Base-by-base conservation (phyloP, 2,329 filamentous ascomycete genomes). In the Diplocarpon rosae region DNA sequence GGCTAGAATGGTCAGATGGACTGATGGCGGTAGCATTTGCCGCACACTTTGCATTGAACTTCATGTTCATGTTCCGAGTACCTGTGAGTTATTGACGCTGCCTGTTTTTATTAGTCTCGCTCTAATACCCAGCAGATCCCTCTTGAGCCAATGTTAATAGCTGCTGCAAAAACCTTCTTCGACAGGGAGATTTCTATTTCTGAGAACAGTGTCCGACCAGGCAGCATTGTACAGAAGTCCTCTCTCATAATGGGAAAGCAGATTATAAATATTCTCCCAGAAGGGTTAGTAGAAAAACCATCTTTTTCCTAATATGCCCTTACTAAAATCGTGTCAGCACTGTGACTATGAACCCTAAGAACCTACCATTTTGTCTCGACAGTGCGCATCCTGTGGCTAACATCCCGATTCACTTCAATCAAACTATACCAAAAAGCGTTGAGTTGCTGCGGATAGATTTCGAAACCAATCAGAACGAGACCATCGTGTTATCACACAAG, bases 241-340 rank as follows among this genome's bases (percentile, higher is more conserved):
- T 95, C 89, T 16, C 74, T 96, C 59, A 96, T 98, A 52, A 75
- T 95, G 66, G 92, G 92, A 59, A 92, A 88, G 63, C 89, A 96
- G 67, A 94, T 95, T 56, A 90, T 98, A 65, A 92, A 98, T 62
- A 95, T 98, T 59, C 70, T 98, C 44, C 92, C 92, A 1, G 92
- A 98, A 70, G 93, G 93, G 69, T 83, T 63, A 54, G 71, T 60
- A 28, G 12, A n/a, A 30, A 27, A 9, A 9, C 37, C 11, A 15
- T 34, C 12, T 42, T 16, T 42, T 16, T 10, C 14, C 28, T 7
- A 15, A 24, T 13, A 34, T 28, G 11, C 39, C 39, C 54, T 39
- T 17, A 50, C 37, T 41, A 27, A 36, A 45, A 42, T 14, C 46
- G 2, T 12, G 8, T 29, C 57, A 84, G 80, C 14, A 92, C 89